phyloP scores from a whole-genome alignment of 805 yeast species.

The Candida bentonensis region DNA sequence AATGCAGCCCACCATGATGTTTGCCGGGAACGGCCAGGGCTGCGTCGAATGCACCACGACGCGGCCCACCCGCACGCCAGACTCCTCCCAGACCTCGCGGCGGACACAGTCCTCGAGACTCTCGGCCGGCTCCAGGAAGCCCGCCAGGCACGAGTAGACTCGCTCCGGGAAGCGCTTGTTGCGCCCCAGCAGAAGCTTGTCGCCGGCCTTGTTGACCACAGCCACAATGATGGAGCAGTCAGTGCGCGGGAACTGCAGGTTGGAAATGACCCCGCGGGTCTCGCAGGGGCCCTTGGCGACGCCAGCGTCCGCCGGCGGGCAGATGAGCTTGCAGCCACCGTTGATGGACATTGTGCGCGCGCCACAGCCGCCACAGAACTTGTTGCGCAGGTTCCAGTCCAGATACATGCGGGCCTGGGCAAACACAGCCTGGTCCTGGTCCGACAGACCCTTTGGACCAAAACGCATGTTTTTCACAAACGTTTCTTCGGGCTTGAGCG shows the following conservation, averaged over 20 bases:
- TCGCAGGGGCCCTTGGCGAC: conserved; percentile 18
- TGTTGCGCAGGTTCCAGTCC: conserved; percentile 69
- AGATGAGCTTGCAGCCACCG: conserved; percentile 28
- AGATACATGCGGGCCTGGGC: conserved; percentile 74
- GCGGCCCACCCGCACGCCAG: conserved; percentile 55
- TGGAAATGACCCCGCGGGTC: conserved; percentile 38
- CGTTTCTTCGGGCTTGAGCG: conserved; percentile 5
- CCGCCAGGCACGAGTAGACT: conserved; percentile 82
- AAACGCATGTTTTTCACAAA: conserved; percentile 8
- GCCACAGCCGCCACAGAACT: conserved; percentile 84
- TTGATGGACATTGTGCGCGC: conserved; percentile 22
- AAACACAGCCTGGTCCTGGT: conserved; percentile 45
- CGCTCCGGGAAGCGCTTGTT: conserved; percentile 43
- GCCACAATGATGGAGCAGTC: conserved; percentile 84
- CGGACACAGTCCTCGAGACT: conserved; percentile 76
- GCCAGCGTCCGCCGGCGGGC: conserved; percentile 22
- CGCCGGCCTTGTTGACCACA: conserved; percentile 44
- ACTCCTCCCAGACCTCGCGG: conserved; percentile 91
- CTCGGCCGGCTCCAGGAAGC: conserved; percentile 93
- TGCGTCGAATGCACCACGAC: conserved; percentile 61
- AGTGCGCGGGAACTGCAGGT: conserved; percentile 81
- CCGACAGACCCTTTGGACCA: conserved; percentile 6
- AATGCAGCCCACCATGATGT: conserved; percentile 84
- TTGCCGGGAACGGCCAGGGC: conserved; percentile 97
- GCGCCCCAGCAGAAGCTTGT: conserved; percentile 57